Evolutionary conservation across 768 basidiomycete species (phyloP).

Genomic region (Pulveroboletus sp.): DNA sequence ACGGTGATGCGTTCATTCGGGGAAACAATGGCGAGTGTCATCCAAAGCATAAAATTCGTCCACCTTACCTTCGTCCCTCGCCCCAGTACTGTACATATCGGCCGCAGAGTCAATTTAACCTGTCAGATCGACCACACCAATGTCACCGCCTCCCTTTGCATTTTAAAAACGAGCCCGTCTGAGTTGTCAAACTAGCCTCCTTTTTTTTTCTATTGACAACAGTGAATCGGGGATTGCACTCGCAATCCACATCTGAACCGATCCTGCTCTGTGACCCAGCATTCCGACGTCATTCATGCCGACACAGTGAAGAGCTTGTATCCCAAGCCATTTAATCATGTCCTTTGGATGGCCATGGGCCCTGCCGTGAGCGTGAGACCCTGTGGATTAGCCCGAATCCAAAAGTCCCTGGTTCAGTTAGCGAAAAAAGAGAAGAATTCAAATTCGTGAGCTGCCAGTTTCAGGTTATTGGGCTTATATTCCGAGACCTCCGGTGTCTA

Average conservation of each 20-base stretch:
- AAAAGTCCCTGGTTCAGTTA: no score
- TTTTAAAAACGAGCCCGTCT: background rate
- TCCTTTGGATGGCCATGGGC: background rate
- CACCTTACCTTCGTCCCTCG: background rate
- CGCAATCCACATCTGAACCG: background rate
- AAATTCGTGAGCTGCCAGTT: no score
- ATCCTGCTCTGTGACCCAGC: no score
- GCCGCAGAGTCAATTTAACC: slow-evolving; percentile 55
- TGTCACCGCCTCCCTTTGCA: background rate
- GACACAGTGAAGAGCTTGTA: background rate
- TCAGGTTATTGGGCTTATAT: no score
- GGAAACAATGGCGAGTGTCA: slow-evolving; percentile 77
- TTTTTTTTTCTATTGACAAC: no score
- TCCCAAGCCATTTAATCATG: background rate
- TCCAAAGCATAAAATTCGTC: no score
- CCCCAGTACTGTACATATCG: slow-evolving; percentile 74
- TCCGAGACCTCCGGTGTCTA: no score
- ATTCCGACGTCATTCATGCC: background rate
- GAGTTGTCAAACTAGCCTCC: background rate
- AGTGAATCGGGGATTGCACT: background rate
- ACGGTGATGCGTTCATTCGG: slow-evolving; percentile 93
- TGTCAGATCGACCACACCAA: background rate
- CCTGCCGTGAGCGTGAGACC: no score
- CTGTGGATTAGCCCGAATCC: no score
- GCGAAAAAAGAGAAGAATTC: no score